These are phyloP conservation scores for Pseudomonodictys pantanalensis DNA, from an alignment of 495 filamentous ascomycete genomes.

Conservation along the genomic window DNA sequence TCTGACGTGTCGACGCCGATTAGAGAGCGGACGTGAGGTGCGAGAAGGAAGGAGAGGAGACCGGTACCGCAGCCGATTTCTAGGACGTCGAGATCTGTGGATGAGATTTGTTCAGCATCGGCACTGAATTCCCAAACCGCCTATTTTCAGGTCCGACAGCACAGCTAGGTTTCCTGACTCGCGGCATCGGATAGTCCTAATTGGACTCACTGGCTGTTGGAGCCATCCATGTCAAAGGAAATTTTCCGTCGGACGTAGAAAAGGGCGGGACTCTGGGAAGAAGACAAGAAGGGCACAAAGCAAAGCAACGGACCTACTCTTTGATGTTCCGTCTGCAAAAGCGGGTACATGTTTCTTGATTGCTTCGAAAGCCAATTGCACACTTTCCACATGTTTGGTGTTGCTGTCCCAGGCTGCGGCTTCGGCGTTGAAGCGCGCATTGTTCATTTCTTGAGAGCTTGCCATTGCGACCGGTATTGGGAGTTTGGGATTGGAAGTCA, in stretches of 20 bases:
- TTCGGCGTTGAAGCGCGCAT: conserved; percentile 34
- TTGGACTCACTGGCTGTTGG: too few relatives aligned
- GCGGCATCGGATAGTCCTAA: too few relatives aligned
- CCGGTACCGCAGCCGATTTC: conserved; percentile 60
- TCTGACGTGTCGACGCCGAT: conserved; percentile 51
- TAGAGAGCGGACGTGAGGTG: conserved; percentile 43
- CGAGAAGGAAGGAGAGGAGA: conserved; percentile 49
- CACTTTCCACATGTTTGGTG: conserved; percentile 16
- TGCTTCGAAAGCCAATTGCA: conserved; percentile 28
- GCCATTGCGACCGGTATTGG: not conserved
- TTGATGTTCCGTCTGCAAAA: conserved; percentile 22
- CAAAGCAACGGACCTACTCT: conserved; percentile 16
- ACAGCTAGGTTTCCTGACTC: too few relatives aligned
- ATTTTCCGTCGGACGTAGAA: too few relatives aligned
- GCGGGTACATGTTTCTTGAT: conserved; percentile 26
- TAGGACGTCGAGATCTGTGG: conserved; percentile 44
- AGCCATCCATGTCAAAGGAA: too few relatives aligned
- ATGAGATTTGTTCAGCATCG: not conserved
- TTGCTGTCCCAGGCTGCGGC: conserved; percentile 35
- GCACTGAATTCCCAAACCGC: not conserved
- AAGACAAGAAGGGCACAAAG: too few relatives aligned
- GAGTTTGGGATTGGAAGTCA: not conserved
- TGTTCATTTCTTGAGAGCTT: conserved; percentile 19
- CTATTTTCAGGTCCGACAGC: too few relatives aligned
- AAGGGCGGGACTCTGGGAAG: too few relatives aligned